phyloP scores from a whole-genome alignment of 2,329 filamentous ascomycete genomes.

The Neophaeococcomyces aloes region DNA sequence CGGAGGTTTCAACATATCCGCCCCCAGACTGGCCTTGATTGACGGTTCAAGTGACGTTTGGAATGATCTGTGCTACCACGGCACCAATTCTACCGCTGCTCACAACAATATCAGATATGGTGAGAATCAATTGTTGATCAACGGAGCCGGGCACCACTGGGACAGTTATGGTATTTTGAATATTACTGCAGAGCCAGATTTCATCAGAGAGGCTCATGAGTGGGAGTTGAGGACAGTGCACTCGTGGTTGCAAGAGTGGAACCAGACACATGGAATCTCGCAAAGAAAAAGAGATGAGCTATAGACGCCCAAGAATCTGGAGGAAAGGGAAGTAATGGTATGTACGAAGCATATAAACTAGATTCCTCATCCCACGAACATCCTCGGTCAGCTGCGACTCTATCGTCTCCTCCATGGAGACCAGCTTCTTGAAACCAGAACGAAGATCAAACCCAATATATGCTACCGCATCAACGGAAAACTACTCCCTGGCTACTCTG shows the following conservation, averaged over 20 bases:
- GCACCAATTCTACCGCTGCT: slow-evolving; percentile 29
- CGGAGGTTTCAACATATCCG: slow-evolving; percentile 38
- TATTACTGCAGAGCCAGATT: slow-evolving; percentile 39
- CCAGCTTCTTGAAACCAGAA: no score
- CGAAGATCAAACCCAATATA: no score
- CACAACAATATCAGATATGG: slow-evolving; percentile 26
- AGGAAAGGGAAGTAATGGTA: no score
- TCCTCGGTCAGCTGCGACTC: no score
- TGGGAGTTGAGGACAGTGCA: slow-evolving; percentile 42
- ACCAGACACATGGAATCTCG: slow-evolving; percentile 2
- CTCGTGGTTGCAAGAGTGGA: slow-evolving; percentile 26
- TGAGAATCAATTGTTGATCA: slow-evolving; percentile 42
- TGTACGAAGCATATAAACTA: no score
- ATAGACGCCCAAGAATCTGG: not conserved
- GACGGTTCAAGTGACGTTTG: slow-evolving; percentile 45
- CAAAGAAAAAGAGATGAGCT: slow-evolving; percentile 1
- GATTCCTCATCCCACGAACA: no score
- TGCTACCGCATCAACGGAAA: no score
- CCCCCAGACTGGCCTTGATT: slow-evolving; percentile 41
- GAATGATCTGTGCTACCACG: slow-evolving; percentile 44
- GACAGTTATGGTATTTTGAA: slow-evolving; percentile 37
- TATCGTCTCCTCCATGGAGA: no score
- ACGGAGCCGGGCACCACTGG: slow-evolving; percentile 45
- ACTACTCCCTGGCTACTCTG: not conserved
- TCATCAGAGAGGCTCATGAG: slow-evolving; percentile 40